Conservation (phyloP, 768 basidiomycete species). For the Agrocybe chaxingu region DNA sequence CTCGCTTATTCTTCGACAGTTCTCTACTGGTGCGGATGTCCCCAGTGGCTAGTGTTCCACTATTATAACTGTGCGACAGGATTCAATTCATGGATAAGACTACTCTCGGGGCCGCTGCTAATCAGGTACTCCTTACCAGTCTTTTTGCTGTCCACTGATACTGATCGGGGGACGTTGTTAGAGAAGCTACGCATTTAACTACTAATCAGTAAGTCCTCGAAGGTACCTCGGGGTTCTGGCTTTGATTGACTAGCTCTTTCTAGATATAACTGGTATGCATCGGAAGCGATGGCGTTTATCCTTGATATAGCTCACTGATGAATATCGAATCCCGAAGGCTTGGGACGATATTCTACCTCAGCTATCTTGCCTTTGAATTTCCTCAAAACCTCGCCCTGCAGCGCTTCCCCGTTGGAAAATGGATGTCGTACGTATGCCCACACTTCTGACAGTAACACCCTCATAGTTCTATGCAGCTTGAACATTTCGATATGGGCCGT, state of each 20-base stretch:
- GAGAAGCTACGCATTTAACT: conserved; percentile 57
- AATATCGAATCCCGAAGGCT: conserved; percentile 40
- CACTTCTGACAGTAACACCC: not conserved
- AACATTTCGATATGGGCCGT: conserved; percentile 70
- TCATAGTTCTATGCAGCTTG: conserved; percentile 31
- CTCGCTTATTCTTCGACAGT: conserved; percentile 25
- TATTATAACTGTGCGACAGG: conserved; percentile 28
- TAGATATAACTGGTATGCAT: conserved; percentile 63
- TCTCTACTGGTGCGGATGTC: conserved; percentile 47
- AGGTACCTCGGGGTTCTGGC: not conserved
- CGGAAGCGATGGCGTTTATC: not conserved
- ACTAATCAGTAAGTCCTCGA: conserved; percentile 52
- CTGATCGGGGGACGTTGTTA: conserved; percentile 18
- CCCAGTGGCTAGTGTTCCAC: too few species aligned
- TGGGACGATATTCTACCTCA: conserved; percentile 72
- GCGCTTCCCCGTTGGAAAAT: conserved; percentile 72
- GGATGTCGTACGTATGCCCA: conserved; percentile 59
- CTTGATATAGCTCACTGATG: too few species aligned
- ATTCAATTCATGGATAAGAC: conserved; percentile 82
- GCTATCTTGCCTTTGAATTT: conserved; percentile 69
- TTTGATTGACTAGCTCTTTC: not conserved
- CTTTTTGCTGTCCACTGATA: not conserved
- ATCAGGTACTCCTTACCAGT: conserved; percentile 43
- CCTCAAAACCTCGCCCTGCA: conserved; percentile 74
- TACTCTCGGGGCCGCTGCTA: conserved; percentile 59